A percentile compares a stretch with the other conserved stretches of the same genome.
Evolutionary conservation across 1,139 yeast genomes (phyloP).

Genomic region (Suzukiozyma palmioleophila): DNA sequence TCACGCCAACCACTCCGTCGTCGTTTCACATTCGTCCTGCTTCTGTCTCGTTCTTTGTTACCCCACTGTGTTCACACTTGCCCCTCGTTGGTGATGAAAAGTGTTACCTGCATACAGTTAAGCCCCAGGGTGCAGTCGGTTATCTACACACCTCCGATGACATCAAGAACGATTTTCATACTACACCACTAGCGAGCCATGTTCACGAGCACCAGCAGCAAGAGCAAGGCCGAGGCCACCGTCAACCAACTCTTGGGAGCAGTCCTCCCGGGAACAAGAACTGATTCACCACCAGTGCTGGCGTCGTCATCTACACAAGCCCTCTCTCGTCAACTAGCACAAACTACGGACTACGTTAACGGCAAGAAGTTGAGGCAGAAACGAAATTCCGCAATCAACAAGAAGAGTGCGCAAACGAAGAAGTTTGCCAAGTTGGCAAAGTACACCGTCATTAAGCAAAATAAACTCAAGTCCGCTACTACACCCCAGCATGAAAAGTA

Average conservation of each 20-base stretch:
- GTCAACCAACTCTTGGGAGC: conserved; percentile 39
- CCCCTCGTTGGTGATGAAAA: no score
- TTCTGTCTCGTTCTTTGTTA: neutral
- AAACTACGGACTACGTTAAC: conserved; percentile 16
- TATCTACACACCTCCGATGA: neutral
- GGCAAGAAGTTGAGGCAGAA: conserved; percentile 31
- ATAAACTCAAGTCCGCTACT: conserved; percentile 29
- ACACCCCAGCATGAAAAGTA: conserved; percentile 45
- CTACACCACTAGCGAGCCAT: neutral
- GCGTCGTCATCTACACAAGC: conserved; percentile 18
- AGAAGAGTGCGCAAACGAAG: conserved; percentile 29
- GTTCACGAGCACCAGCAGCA: conserved; percentile 6
- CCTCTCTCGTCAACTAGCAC: conserved; percentile 12
- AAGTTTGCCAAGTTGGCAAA: conserved; percentile 48
- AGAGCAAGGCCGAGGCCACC: conserved; percentile 32
- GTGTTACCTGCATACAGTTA: no score
- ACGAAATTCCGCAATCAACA: conserved; percentile 30
- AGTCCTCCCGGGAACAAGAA: conserved; percentile 33
- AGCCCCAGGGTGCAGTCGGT: no score
- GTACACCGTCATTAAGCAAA: conserved; percentile 45
- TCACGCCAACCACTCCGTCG: neutral
- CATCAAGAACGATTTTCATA: neutral
- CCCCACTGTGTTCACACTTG: no score
- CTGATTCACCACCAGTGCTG: neutral
- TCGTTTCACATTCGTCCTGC: neutral